Conservation (phyloP, 2,329 filamentous ascomycete species). For the Aspergillaceae sp. region DNA sequence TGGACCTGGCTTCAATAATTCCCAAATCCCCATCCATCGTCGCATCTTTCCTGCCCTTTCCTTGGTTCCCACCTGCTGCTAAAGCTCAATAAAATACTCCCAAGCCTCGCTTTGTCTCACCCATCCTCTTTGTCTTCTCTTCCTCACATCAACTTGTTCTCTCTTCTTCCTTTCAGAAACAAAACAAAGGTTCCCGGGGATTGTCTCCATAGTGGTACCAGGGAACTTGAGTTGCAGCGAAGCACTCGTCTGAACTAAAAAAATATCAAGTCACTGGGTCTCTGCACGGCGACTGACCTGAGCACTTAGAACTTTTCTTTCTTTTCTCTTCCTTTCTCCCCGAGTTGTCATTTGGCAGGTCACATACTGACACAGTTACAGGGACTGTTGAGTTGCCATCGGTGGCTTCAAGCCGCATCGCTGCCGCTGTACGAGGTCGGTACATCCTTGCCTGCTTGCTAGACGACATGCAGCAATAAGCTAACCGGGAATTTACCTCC, state of each 20-base stretch:
- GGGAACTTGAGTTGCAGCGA: slow-evolving; percentile 1
- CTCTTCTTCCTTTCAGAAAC: slow-evolving; percentile 1
- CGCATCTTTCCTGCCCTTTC: slow-evolving; percentile 15
- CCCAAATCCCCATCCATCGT: slow-evolving; percentile 5
- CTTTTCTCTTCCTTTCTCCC: slow-evolving; percentile 7
- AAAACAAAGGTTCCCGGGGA: slow-evolving; percentile 3
- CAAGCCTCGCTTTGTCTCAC: slow-evolving; percentile 15
- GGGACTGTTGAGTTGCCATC: slow-evolving; percentile 40
- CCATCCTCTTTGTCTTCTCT: slow-evolving; percentile 17
- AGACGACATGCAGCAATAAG: slow-evolving; percentile 3
- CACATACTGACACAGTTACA: slow-evolving; percentile 49
- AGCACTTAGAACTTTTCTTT: not conserved
- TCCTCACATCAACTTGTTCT: not conserved
- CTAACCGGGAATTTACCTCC: not conserved
- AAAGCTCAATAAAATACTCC: slow-evolving; percentile 4
- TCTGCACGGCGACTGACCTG: slow-evolving; percentile 2
- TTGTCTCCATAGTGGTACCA: slow-evolving; percentile 2
- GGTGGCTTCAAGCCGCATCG: slow-evolving; percentile 50
- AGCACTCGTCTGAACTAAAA: not conserved
- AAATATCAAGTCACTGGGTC: slow-evolving; percentile 11
- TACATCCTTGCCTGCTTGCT: slow-evolving; percentile 3
- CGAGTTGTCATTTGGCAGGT: slow-evolving; percentile 24
- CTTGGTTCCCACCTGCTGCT: slow-evolving; percentile 18
- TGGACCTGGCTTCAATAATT: slow-evolving; percentile 22
- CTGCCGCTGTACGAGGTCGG: slow-evolving; percentile 75